Evolutionary conservation across 2,329 filamentous ascomycete genomes (phyloP), one percentile per base, ranked within the genome.

Genomic region (Ophioceras dolichostomum): DNA sequence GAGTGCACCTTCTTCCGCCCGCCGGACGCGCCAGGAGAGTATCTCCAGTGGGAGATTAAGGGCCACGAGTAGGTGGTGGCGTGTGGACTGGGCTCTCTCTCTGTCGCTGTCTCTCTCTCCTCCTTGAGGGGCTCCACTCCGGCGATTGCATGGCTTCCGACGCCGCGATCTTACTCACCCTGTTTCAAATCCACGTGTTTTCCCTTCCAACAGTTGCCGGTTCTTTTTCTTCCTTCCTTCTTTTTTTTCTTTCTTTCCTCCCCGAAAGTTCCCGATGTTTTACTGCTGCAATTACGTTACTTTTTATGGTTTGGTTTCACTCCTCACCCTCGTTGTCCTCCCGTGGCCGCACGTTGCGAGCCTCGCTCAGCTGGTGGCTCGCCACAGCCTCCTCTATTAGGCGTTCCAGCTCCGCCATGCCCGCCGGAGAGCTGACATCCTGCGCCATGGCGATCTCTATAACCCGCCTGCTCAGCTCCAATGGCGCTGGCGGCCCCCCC

Each of bases 361-460:
- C 74, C 37, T 76, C 72, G 16, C 73, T 70, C 4, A 77, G 56
- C 18, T 68, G 73, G 38, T 84, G 69, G 1, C 77, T 83, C 18
- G 70, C 61, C 14, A 98, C 65, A 3, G 84, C 87, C 49, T 95
- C 86, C 45, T 81, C 73, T 5, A 98, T 77, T 42, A 98, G 62
- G 46, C 75, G 70, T 42, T 87, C 73, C 50, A 98, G 60, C 52
- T 88, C 77, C 17, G 70, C 72, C 59, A 98, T 91, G 4, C 83
- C 84, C 41, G 81, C 76, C 38, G 84, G 78, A 5, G 77, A 81
- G 48, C 89, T 68, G 50, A 95, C 94, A 52, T 96, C 87, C 18
- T 82, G 78, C 29, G 86, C 70, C 26, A 79, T 71, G 2, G 91
- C 88, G 41, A 98, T 62, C 58, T 94, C 83, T 51, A 96, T 87